A percentile compares a stretch with the other conserved stretches of the same genome.
These are phyloP conservation scores for Paraconiothyrium brasiliense DNA, from an alignment of 2,329 filamentous ascomycete genomes.

Conservation along the genomic window DNA sequence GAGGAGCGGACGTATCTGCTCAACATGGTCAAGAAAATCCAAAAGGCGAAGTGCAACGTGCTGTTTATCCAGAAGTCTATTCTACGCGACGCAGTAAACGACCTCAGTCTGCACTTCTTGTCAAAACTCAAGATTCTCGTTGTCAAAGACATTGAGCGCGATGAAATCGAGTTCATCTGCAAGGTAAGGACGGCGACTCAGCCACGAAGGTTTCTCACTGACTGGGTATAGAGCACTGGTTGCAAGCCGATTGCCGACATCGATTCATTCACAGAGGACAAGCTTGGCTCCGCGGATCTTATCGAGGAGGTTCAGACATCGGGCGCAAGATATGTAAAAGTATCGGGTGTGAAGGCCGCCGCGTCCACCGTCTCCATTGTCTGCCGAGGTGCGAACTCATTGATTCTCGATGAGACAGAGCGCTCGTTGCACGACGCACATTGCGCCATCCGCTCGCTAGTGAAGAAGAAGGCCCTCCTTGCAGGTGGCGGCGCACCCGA, in stretches of 20 bases:
- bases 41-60: constrained; percentile 99
- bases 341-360: constrained; percentile 86
- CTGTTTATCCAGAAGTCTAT: constrained; percentile 99
- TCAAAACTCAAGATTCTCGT: constrained; percentile 95
- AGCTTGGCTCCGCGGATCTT: constrained; percentile 91
- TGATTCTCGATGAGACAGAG: constrained; percentile 97
- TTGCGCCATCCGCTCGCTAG: constrained; percentile 94
- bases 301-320: constrained; percentile 90
- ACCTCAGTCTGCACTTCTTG: constrained; percentile 95
- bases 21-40: constrained; percentile 99
- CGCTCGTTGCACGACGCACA: constrained; percentile 96
- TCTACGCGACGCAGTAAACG: constrained; percentile 95
- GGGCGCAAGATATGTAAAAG: constrained; percentile 91
- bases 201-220: constrained; percentile 11
- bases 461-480: constrained; percentile 99
- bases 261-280: constrained; percentile 98
- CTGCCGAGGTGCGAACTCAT: constrained; percentile 88
- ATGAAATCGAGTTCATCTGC: constrained; percentile 99
- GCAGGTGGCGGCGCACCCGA: constrained; percentile 96
- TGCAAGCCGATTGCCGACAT: constrained; percentile 99
- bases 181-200: constrained; percentile 61
- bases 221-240: constrained; percentile 72
- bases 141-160: constrained; percentile 97
- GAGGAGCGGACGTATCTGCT: constrained; percentile 97
- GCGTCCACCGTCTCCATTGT: constrained; percentile 92